phyloP scores from a whole-genome alignment of 805 yeast genomes.

The Candida arabinofermentans region DNA sequence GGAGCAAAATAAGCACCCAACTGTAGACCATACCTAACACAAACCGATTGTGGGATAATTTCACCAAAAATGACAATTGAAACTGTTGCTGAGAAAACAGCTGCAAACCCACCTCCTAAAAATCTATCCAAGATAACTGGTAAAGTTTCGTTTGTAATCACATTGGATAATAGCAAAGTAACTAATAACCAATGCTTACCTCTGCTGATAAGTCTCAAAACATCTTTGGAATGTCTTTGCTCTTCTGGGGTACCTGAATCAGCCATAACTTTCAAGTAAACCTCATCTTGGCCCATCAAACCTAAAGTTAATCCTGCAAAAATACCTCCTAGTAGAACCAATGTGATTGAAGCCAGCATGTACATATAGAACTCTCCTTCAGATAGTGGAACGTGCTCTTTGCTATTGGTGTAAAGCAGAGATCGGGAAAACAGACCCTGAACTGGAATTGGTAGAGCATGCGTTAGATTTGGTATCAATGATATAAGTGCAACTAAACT shows the following conservation, averaged over 20 bases:
- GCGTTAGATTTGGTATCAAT: slow-evolving; percentile 20
- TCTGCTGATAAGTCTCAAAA: slow-evolving; percentile 62
- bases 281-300: slow-evolving; percentile 97
- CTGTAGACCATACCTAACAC: slow-evolving; percentile 88
- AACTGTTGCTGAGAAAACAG: slow-evolving; percentile 90
- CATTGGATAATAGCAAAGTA: slow-evolving; percentile 79
- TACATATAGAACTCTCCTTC: slow-evolving; percentile 41
- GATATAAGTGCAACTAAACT: slow-evolving; percentile 18
- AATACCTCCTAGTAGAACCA: slow-evolving; percentile 81
- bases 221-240: slow-evolving; percentile 64
- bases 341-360: slow-evolving; percentile 47
- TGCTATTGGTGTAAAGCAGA: slow-evolving; percentile 4
- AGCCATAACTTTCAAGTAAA: slow-evolving; percentile 84
- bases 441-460: slow-evolving; percentile 22
- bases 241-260: slow-evolving; percentile 78
- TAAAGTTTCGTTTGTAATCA: slow-evolving; percentile 88
- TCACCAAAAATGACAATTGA: slow-evolving; percentile 94
- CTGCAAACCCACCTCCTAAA: slow-evolving; percentile 97
- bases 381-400: slow-evolving; percentile 20
- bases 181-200: slow-evolving; percentile 98
- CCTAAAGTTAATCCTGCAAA: slow-evolving; percentile 94
- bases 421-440: slow-evolving; percentile 9
- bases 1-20: slow-evolving; percentile 91
- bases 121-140: slow-evolving; percentile 92
- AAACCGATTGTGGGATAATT: slow-evolving; percentile 89